Percentiles rank a stretch among this genome's conserved stretches.
Evolutionary conservation across 805 yeast genomes (phyloP).

Genomic region (Myxozyma udenii): DNA sequence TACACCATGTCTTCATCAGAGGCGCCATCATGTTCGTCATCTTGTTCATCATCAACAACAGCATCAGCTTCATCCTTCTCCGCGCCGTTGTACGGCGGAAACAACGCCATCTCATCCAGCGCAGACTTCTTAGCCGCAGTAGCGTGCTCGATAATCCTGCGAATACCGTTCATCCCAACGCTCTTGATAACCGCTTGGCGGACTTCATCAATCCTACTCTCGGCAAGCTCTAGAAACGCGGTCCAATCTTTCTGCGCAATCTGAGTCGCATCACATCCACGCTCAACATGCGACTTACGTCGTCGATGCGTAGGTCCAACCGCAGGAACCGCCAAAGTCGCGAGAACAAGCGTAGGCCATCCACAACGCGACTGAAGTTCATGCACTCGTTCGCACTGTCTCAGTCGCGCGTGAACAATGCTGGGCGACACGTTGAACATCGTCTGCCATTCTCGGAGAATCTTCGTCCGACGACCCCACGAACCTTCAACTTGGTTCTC

Average conservation of each 20-base stretch:
- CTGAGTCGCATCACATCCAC: slow-evolving; percentile 32
- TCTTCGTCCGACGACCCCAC: slow-evolving; percentile 28
- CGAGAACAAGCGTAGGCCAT: slow-evolving; percentile 32
- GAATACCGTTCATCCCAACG: slow-evolving; percentile 29
- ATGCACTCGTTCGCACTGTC: slow-evolving; percentile 30
- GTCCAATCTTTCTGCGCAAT: slow-evolving; percentile 30
- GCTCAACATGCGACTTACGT: slow-evolving; percentile 31
- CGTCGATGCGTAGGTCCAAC: slow-evolving; percentile 29
- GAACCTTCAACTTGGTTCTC: slow-evolving; percentile 25
- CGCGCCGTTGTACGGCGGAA: slow-evolving; percentile 21
- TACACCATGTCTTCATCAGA: too few relatives aligned
- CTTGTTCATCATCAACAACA: too few relatives aligned
- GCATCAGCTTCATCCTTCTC: too few relatives aligned
- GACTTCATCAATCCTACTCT: slow-evolving; percentile 20
- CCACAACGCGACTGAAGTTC: slow-evolving; percentile 31
- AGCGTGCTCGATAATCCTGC: slow-evolving; percentile 29
- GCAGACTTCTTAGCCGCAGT: slow-evolving; percentile 21
- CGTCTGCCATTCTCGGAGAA: slow-evolving; percentile 27
- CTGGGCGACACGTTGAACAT: slow-evolving; percentile 27
- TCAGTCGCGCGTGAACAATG: slow-evolving; percentile 29
- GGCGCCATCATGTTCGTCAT: too few relatives aligned
- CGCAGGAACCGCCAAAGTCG: slow-evolving; percentile 31
- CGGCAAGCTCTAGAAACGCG: slow-evolving; percentile 21
- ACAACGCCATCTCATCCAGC: slow-evolving; percentile 22
- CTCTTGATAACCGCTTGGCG: slow-evolving; percentile 12